These are phyloP conservation scores for Pichia sporocuriosa DNA, from an alignment of 805 yeast species.

Conservation along the genomic window DNA sequence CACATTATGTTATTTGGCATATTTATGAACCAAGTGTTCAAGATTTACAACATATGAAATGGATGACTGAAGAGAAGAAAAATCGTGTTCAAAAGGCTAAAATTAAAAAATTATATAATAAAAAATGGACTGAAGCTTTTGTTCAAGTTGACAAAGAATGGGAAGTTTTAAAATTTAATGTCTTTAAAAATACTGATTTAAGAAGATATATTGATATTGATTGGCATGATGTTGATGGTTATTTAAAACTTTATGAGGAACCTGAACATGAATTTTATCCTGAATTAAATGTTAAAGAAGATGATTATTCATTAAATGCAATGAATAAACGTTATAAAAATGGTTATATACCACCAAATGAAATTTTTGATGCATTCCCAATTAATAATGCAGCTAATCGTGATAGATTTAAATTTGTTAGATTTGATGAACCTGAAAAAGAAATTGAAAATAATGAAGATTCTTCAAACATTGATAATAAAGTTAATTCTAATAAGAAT, in stretches of 20 bases:
- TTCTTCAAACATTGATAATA: neutral
- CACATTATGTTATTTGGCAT: slow-evolving; percentile 96
- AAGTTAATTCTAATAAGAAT: slow-evolving; percentile 21
- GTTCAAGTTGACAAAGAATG: slow-evolving; percentile 72
- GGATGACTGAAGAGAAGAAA: slow-evolving; percentile 80
- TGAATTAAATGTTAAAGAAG: slow-evolving; percentile 10
- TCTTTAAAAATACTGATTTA: slow-evolving; percentile 72
- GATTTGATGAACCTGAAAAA: slow-evolving; percentile 20
- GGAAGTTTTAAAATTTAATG: slow-evolving; percentile 59
- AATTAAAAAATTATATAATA: slow-evolving; percentile 59
- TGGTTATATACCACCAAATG: slow-evolving; percentile 17
- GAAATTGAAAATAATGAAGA: slow-evolving; percentile 18
- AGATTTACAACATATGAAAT: slow-evolving; percentile 76
- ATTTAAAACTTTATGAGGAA: slow-evolving; percentile 20
- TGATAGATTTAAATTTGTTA: slow-evolving; percentile 27
- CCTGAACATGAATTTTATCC: slow-evolving; percentile 11
- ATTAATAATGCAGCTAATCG: slow-evolving; percentile 26
- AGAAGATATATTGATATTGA: slow-evolving; percentile 47
- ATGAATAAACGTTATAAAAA: slow-evolving; percentile 11
- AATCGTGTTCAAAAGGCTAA: slow-evolving; percentile 56
- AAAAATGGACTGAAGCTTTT: slow-evolving; percentile 74
- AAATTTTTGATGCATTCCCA: slow-evolving; percentile 26
- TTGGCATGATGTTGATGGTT: slow-evolving; percentile 62
- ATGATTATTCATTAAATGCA: slow-evolving; percentile 8
- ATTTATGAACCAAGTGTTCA: slow-evolving; percentile 92